Evolutionary conservation across 2,329 filamentous ascomycete genomes (phyloP).

Genomic region (Neonectria hederae): DNA sequence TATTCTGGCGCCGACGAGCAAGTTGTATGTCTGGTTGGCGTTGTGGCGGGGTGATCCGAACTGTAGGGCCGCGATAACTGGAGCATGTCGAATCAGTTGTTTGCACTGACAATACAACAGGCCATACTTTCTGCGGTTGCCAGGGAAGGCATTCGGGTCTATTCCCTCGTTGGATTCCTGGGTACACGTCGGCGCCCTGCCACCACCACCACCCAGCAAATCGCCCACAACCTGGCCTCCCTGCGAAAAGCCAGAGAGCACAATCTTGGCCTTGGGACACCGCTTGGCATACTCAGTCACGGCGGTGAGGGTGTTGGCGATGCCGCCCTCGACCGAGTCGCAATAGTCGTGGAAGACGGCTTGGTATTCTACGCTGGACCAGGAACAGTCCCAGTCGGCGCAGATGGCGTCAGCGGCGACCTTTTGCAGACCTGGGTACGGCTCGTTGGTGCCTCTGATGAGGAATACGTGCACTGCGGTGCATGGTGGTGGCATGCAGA

Average conservation of each 20-base stretch:
- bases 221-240: constrained; percentile 52
- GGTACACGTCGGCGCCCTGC: neutral
- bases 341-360: constrained; percentile 44
- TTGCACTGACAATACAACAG: too few relatives aligned
- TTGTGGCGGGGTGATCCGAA: constrained; percentile 48
- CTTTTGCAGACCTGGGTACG: constrained; percentile 44
- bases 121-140: constrained; percentile 1
- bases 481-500: constrained; percentile 27
- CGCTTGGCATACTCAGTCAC: constrained; percentile 51
- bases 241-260: constrained; percentile 54
- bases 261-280: constrained; percentile 53
- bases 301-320: constrained; percentile 46
- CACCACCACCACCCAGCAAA: constrained; percentile 47
- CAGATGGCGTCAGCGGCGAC: constrained; percentile 42
- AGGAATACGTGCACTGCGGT: constrained; percentile 44
- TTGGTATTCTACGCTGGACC: constrained; percentile 1
- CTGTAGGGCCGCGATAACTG: constrained; percentile 6
- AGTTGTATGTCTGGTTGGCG: constrained; percentile 46
- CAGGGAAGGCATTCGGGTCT: neutral
- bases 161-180: neutral
- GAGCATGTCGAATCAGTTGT: neutral
- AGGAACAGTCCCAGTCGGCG: constrained; percentile 37
- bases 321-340: constrained; percentile 49
- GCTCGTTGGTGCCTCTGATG: constrained; percentile 43
- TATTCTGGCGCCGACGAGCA: constrained; percentile 36